These are phyloP conservation scores for Malassezia brasiliensis DNA, from an alignment of 1,284 basidiomycete genomes.

Conservation along the genomic window DNA sequence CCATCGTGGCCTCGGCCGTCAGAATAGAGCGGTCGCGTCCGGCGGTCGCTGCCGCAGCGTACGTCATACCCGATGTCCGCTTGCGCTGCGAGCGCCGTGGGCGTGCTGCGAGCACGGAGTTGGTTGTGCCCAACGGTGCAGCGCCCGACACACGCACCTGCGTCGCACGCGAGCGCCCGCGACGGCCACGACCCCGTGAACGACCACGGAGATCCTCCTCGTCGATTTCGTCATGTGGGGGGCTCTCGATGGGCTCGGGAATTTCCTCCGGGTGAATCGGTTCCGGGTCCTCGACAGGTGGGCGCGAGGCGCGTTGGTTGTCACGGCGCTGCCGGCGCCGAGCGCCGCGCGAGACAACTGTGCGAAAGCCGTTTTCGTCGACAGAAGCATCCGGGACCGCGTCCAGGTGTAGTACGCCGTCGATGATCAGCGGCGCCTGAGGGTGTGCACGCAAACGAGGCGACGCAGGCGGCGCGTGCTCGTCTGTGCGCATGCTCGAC, in stretches of 20 bases:
- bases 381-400: neutral
- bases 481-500: neutral
- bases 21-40: neutral
- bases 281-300: slow-evolving; percentile 33
- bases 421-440: neutral
- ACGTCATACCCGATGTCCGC: neutral
- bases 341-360: slow-evolving; percentile 18
- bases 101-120: too few species aligned
- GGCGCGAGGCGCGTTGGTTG: slow-evolving; percentile 20
- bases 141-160: neutral
- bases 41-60: slow-evolving; percentile 1
- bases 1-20: neutral
- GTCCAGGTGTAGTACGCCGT: neutral
- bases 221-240: slow-evolving; percentile 3
- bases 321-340: slow-evolving; percentile 13
- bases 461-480: slow-evolving; percentile 6
- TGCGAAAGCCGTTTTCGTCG: slow-evolving; percentile 26
- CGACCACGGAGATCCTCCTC: slow-evolving; percentile 4
- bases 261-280: slow-evolving; percentile 28
- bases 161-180: neutral
- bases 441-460: neutral
- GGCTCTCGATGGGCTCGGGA: slow-evolving; percentile 12
- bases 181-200: slow-evolving; percentile 1
- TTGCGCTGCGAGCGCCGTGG: neutral
- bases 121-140: too few species aligned